Base-by-base conservation (phyloP, 179 eudicot genomes). In the Spergularia azorica region DNA sequence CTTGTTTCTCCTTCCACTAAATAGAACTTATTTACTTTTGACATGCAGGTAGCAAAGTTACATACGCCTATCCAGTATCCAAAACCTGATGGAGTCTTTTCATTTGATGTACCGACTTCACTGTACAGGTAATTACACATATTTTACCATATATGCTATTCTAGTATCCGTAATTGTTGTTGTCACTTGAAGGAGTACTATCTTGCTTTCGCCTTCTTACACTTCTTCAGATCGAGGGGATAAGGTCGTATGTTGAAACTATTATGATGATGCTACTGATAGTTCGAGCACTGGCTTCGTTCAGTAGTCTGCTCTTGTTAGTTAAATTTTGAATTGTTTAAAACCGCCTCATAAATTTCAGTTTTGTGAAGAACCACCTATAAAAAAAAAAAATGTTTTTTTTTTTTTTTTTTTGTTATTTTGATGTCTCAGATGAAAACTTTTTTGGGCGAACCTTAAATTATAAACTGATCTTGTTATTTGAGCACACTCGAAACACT, bases 91-190 rank as follows among this genome's bases (percentile, higher is more conserved):
- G 99, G 98, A 75, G 83, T 84, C 54, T 32, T 91, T 70, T 90
- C 97, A 58, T 95, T 95, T 80, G 99, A 95, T 85, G 80, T 95
- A 48, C 90, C 98, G 59, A 93, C 99, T 64, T 95, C 99, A 72
- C 79, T 95, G 59, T 93, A 93, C 86, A 88, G 99, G 99, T 95
- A 80, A 46, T 4, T 43, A 38, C 20, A 61, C 46, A n/a, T 55
- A 39, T 2, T 70, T 52, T 17, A 1, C 55, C 26, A 15, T 43
- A 18, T 65, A 39, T 41, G 7, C 52, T 16, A 36, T 38, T 64
- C 18, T 63, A 63, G 18, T 63, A 46, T 65, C 41, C 50, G 6
- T 20, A 17, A 65, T 20, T 38, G 55, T 77, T 63, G 52, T 62
- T 72, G 61, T 21, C 72, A 26, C 43, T 62, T n/a, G 9, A 54